phyloP scores from a whole-genome alignment of 2,329 filamentous ascomycete genomes.

The Bimuria novae-zelandiae region DNA sequence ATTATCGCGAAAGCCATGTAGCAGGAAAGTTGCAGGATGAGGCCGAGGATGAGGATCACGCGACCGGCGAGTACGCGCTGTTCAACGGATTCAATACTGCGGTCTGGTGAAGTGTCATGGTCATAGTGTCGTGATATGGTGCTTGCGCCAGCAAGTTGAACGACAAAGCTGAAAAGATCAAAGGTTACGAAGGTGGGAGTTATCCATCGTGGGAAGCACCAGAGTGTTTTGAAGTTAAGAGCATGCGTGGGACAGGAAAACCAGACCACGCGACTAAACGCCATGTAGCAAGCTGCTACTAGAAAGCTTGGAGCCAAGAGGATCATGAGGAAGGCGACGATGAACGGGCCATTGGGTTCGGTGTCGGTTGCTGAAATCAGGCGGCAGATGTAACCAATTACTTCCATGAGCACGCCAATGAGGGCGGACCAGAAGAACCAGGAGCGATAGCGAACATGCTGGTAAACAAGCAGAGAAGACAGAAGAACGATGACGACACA shows the following conservation, averaged over 20 bases:
- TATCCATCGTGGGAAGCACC: slow-evolving; percentile 51
- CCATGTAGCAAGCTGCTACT: slow-evolving; percentile 57
- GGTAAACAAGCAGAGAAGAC: slow-evolving; percentile 35
- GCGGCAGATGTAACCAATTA: slow-evolving; percentile 59
- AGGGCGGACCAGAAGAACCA: slow-evolving; percentile 45
- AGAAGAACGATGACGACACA: slow-evolving; percentile 48
- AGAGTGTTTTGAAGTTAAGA: slow-evolving; percentile 48
- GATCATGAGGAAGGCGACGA: slow-evolving; percentile 52
- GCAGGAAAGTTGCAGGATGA: slow-evolving; percentile 56
- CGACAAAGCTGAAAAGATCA: slow-evolving; percentile 54
- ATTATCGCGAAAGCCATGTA: slow-evolving; percentile 56
- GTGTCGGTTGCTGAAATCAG: slow-evolving; percentile 47
- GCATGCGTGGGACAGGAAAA: slow-evolving; percentile 45
- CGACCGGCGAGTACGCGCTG: slow-evolving; percentile 35
- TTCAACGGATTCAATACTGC: slow-evolving; percentile 46
- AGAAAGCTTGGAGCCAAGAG: slow-evolving; percentile 56
- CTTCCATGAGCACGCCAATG: slow-evolving; percentile 49
- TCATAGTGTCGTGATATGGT: slow-evolving; percentile 46
- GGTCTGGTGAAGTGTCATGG: slow-evolving; percentile 40
- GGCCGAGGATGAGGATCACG: slow-evolving; percentile 51
- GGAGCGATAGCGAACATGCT: slow-evolving; percentile 41
- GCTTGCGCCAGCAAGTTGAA: slow-evolving; percentile 52
- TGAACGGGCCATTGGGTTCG: slow-evolving; percentile 38
- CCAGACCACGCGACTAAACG: slow-evolving; percentile 53
- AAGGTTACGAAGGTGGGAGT: slow-evolving; percentile 56